A percentile compares a stretch with the other conserved stretches of the same genome.
Evolutionary conservation across 257 asterid genomes (phyloP).

Genomic region (Penstemon eatonii): DNA sequence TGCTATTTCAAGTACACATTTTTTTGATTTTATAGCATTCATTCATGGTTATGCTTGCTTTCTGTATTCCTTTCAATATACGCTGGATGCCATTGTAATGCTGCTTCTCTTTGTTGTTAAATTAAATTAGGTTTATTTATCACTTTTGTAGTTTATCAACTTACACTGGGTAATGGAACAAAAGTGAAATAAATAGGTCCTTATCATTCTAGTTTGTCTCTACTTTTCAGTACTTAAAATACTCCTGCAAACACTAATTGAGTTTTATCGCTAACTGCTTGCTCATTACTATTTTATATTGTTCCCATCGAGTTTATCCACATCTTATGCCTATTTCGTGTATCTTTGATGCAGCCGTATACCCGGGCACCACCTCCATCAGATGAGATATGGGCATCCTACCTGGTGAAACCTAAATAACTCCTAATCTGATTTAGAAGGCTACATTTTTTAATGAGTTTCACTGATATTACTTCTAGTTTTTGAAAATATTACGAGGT

Average conservation of each 20-base stretch:
- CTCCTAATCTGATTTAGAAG: not conserved
- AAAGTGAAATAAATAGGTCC: not conserved
- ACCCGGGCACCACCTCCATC: conserved; percentile 93
- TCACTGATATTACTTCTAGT: not conserved
- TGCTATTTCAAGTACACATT: not conserved
- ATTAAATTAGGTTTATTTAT: not conserved
- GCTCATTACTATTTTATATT: not conserved
- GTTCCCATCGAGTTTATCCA: not conserved
- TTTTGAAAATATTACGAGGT: not conserved
- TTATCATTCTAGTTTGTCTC: not conserved
- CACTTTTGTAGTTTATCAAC: not conserved
- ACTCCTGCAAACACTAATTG: not conserved
- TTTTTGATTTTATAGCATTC: not conserved
- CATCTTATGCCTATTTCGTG: conserved; percentile 18
- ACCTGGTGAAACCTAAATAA: conserved; percentile 54
- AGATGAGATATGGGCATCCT: conserved; percentile 90
- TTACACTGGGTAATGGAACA: not conserved
- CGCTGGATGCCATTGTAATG: not conserved
- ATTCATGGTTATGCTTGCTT: not conserved
- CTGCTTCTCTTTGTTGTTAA: not conserved
- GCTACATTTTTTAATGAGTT: too few species aligned
- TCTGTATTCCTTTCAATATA: not conserved
- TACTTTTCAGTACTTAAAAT: not conserved
- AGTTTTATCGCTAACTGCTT: not conserved
- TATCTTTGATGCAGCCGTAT: conserved; percentile 62